Evolutionary conservation across 169 alveolate genomes (phyloP), one percentile per base, ranked within the genome.

Genomic region (Amoebophrya sp.): DNA sequence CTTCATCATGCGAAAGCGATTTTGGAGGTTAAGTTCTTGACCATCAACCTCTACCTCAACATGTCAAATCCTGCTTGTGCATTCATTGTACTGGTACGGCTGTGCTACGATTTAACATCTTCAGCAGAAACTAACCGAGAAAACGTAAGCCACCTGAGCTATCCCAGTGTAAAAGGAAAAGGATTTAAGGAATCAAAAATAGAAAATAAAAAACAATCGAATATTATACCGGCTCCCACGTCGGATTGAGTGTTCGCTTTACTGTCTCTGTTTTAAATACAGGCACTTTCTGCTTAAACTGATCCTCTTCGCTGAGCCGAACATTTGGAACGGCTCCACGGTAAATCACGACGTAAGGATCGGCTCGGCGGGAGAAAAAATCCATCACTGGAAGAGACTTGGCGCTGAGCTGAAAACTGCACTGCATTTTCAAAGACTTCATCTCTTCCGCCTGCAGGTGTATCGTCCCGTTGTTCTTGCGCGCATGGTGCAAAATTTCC

Each of bases 201-300:
- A n/a, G 33, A 0, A n/a, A 88, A 38, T 41, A 41, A 41, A 7
- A 41, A 12, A 77, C 89, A 2, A n/a, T 88, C 39, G 47, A 88
- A 0, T 39, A 35, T 39, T 88, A 32, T 18, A 88, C 18, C 23
- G 91, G 12, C 7, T 18, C 40, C 77, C 29, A 66, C 18, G 83
- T 66, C 32, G 83, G 83, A 25, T 66, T 66, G 32, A 66, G 35
- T 25, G 38, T 66, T 66, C 83, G 12, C 32, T 66, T 66, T 66
- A 12, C 18, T 25, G 83, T 66, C 18, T 66, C 83, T 2, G 83
- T 66, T 25, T 66, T 66, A 25, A 66, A 66, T 3, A 66, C 83
- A 2, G 83, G 83, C 39, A 66, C 83, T 66, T 66, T 66, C 83
- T 66, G 83, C 35, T 66, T 66, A 25, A 66, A 66, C 83, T 66